These are phyloP conservation scores for Talaromyces sp. DNA, from an alignment of 2,329 filamentous ascomycete genomes.

Conservation along the genomic window DNA sequence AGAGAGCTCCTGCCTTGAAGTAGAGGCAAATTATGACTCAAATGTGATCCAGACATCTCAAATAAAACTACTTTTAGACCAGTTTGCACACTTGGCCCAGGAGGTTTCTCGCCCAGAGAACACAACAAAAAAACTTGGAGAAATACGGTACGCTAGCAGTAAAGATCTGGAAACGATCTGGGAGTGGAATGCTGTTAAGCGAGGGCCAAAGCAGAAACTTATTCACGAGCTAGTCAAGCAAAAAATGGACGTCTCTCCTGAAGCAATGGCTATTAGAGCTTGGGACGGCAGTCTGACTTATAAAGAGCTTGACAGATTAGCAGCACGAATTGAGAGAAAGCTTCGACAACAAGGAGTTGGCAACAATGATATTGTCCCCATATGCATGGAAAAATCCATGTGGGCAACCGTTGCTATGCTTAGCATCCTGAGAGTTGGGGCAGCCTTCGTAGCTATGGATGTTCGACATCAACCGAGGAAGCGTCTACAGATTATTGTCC, in stretches of 20 bases:
- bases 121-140: neutral
- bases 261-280: neutral
- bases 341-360: neutral
- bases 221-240: neutral
- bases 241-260: neutral
- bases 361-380: neutral
- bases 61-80: neutral
- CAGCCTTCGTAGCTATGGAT: conserved; percentile 36
- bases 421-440: conserved; percentile 20
- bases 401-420: neutral
- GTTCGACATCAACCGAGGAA: neutral
- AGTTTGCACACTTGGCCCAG: neutral
- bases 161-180: neutral
- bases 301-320: neutral
- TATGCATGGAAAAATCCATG: neutral
- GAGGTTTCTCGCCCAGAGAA: neutral
- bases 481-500: neutral
- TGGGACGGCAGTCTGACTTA: neutral
- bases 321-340: neutral
- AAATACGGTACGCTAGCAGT: neutral
- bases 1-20: neutral
- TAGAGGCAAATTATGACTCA: neutral
- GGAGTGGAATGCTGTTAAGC: neutral
- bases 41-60: neutral
- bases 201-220: neutral